Percentiles rank a stretch among this genome's conserved stretches.
Conservation (phyloP, 2,329 filamentous ascomycete genomes). For the Clonostachys byssicola region DNA sequence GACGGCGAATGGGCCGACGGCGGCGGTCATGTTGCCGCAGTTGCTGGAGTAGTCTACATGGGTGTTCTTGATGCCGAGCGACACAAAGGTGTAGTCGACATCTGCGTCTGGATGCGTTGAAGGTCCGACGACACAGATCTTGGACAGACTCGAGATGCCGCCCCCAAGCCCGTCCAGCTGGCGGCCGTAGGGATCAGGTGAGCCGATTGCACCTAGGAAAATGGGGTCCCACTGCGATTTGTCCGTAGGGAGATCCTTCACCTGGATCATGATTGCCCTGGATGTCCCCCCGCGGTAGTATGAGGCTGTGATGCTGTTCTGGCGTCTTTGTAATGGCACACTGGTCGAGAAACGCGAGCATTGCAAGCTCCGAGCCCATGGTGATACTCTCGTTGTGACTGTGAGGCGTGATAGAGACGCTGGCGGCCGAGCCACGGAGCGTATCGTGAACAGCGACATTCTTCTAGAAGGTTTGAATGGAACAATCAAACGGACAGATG, state of each 20-base stretch:
- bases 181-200: background rate
- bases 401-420: too few species aligned
- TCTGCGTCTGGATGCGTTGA: constrained; percentile 35
- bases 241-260: too few species aligned
- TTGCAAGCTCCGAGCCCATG: too few species aligned
- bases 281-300: too few species aligned
- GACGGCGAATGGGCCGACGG: constrained; percentile 52
- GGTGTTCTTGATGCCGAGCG: constrained; percentile 58
- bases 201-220: background rate
- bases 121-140: background rate
- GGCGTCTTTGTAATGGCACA: too few species aligned
- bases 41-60: constrained; percentile 65
- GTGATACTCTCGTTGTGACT: too few species aligned
- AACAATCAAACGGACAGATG: constrained; percentile 23
- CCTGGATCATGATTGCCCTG: too few species aligned
- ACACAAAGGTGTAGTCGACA: constrained; percentile 69
- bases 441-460: constrained; percentile 28
- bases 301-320: too few species aligned
- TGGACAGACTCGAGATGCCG: background rate
- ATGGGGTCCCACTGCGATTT: too few species aligned
- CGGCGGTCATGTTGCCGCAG: constrained; percentile 70
- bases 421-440: too few species aligned
- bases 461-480: constrained; percentile 55
- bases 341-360: too few species aligned
- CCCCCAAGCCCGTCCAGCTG: background rate